These are phyloP conservation scores for Borovskyia barvae DNA, from an alignment of 208 protist species.

Conservation along the genomic window DNA sequence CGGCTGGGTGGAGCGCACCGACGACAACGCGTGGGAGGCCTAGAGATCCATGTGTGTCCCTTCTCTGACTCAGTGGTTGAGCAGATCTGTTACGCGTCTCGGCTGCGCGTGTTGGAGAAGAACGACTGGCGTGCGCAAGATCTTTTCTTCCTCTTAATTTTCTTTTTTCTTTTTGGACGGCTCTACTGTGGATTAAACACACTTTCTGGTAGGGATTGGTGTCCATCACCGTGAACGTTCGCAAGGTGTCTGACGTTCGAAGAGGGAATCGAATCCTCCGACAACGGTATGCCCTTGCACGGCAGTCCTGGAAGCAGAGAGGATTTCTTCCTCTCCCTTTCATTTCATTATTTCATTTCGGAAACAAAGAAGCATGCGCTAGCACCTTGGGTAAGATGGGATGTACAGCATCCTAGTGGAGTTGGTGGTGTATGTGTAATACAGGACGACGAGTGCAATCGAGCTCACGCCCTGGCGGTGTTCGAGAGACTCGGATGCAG, in stretches of 20 bases:
- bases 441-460: no score
- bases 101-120: no score
- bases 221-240: no score
- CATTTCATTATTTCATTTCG: not conserved
- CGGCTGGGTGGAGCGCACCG: no score
- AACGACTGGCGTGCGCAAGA: no score
- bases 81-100: no score
- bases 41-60: no score
- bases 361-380: not conserved
- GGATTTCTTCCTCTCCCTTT: not conserved
- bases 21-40: no score
- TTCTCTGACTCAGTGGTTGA: no score
- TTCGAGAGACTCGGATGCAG: not conserved
- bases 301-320: not conserved
- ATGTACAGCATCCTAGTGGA: no score
- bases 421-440: not conserved
- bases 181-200: not conserved
- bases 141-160: not conserved
- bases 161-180: not conserved
- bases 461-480: not conserved
- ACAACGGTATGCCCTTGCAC: conserved; percentile 9
- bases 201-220: not conserved
- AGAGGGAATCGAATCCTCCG: conserved; percentile 17
- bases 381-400: no score
- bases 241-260: conserved; percentile 30